Evolutionary conservation across 73 alveolate species (phyloP).

Genomic region (Tetrahymena borealis): DNA sequence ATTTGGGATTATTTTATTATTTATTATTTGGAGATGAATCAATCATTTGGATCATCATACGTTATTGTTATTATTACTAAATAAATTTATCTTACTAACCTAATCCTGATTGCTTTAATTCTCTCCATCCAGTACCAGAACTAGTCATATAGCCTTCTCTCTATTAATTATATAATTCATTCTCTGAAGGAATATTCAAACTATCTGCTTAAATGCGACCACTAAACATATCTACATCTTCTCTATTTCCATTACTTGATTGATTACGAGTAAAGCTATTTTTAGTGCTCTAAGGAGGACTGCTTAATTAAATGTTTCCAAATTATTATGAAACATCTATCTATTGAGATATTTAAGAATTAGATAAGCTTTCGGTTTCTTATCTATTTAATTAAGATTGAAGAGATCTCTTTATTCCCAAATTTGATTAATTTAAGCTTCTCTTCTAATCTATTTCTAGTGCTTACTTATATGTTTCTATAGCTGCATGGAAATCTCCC

Average conservation of each 20-base stretch:
- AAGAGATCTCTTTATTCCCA: not conserved
- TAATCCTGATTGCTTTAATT: not conserved
- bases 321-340: slow-evolving; percentile 32
- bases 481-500: not conserved
- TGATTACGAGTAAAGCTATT: not conserved
- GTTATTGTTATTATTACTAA: not conserved
- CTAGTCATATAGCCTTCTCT: slow-evolving; percentile 51
- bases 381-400: not conserved
- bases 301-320: slow-evolving; percentile 11
- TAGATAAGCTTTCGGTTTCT: not conserved
- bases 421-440: not conserved
- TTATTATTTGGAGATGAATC: not conserved
- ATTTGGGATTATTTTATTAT: not conserved
- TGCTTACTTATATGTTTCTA: not conserved
- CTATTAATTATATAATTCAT: slow-evolving; percentile 36
- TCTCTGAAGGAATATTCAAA: not conserved
- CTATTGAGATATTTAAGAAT: slow-evolving; percentile 37
- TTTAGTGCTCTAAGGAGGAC: slow-evolving; percentile 3
- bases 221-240: not conserved
- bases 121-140: slow-evolving; percentile 31
- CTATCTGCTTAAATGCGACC: not conserved
- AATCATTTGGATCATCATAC: not conserved
- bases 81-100: not conserved
- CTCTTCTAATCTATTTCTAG: not conserved
- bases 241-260: not conserved